Evolutionary conservation across 139 green algal genomes (phyloP), one percentile per base, ranked within the genome.

Genomic region (Chara braunii): DNA sequence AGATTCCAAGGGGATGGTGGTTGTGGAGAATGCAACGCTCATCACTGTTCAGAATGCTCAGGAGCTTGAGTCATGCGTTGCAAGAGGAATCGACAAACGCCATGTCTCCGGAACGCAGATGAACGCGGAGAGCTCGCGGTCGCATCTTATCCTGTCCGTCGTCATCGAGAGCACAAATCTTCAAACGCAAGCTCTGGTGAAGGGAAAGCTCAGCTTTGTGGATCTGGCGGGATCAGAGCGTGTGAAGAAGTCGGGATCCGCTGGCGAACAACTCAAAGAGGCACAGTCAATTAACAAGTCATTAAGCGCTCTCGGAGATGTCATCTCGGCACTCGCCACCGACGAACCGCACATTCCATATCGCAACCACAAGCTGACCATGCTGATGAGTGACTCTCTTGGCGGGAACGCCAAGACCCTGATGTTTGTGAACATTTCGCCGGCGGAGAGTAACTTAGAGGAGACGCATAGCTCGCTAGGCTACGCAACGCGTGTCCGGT

Each of bases 201-300:
- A 82, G 42, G 70, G 70, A 18, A 78, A 78, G 85, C 84, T 98
- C 60, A 86, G 67, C 34, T 95, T 99, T 59, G 90, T 96, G 11
- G 92, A 99, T 71, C 83, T 99, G 53, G 90, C 90, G 2, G 92
- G 92, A 14, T 90, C 74, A 7, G 92, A 99, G 78, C 77, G 92
- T 37, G 78, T 97, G 26, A 97, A 97, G 85, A 98, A 98, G 87
- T 88, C 75, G 4, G 81, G 81, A 12, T 85, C 80, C 24, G 82
- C 73, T 18, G 93, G 92, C 2, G 89, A 95, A 70, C 85, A 91
- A 80, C 81, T 97, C 29, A 97, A 96, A 29, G 92, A 97, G 79
- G 92, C 92, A 26, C 86, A 95, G 78, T 86, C 91, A 50, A 98
- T 99, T 85, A 99, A 99, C 89, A 97, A 96, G 83, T 91, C 81